Evolutionary conservation across 73 alveolate genomes (phyloP), one percentile per base, ranked within the genome.

Genomic region (Tetrahymena malaccensis): DNA sequence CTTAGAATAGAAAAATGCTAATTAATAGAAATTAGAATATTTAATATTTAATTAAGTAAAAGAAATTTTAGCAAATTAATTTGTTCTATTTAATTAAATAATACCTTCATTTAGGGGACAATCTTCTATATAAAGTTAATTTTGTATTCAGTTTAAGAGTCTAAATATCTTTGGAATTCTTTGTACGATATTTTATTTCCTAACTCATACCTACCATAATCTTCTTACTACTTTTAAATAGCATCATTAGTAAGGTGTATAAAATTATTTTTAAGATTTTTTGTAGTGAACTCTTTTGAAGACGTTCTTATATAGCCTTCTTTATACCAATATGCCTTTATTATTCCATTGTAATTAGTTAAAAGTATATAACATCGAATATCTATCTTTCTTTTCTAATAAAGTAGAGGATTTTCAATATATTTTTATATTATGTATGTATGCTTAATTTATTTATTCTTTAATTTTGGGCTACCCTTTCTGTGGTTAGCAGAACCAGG

Each of bases 181-280:
- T 93, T 84, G 93, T 84, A 97, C 40, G 97, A 94, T 43, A 97
- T 89, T 55, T 97, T 97, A 85, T 97, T 97, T 1, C 98, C 98
- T 35, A 95, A 83, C 40, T 97, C 98, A 94, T 34, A 96, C 93
- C 96, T 97, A 1, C 98, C 98, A 95, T 96, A 97, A 57, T 97
- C 98, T 22, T 95, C 95, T 85, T 96, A 93, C 31, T 96, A 93
- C 43, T 94, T 85, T 93, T 97, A 89, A n/a, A 97, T 96, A 10
- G 98, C 98, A 97, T 97, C 98, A 94, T 97, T 97, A 2, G 98
- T 97, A 16, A 97, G 70, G 85, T 97, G 98, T 33, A 97, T 95
- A 94, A 94, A 96, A 40, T 95, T 93, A 95, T 97, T 96, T 25
- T 96, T 94, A 21, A 85, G 55, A 37, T 96, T 84, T 93, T 96